phyloP scores from a whole-genome alignment of 495 filamentous ascomycete species.

The Rhizodiscina lignyota region DNA sequence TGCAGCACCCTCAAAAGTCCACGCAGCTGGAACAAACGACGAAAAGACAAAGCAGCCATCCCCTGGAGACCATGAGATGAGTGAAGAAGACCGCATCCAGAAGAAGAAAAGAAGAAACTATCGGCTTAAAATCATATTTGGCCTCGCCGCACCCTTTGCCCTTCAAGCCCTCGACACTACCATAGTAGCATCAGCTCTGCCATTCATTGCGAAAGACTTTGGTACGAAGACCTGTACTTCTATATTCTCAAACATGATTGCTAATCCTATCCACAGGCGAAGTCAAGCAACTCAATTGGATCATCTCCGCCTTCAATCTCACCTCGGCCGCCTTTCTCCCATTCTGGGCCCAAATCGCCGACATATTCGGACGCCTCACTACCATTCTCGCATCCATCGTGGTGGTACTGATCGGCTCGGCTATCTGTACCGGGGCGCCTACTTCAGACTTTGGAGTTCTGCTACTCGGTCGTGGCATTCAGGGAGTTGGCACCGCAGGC shows the following conservation, averaged over 20 bases:
- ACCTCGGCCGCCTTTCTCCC: conserved; percentile 45
- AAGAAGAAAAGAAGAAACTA: no score
- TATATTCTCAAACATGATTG: no score
- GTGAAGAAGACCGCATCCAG: no score
- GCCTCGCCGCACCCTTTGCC: no score
- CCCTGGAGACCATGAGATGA: no score
- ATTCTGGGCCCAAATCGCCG: conserved; percentile 40
- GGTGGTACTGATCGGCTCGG: conserved; percentile 32
- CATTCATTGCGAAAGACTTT: conserved; percentile 42
- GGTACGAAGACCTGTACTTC: no score
- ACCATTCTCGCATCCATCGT: conserved; percentile 29
- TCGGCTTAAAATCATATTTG: no score
- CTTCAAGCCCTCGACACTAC: conserved; percentile 33
- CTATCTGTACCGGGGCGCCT: conserved; percentile 34
- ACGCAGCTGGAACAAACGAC: no score
- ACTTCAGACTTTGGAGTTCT: conserved; percentile 39
- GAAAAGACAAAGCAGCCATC: no score
- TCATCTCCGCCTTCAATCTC: conserved; percentile 43
- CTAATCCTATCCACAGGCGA: no score
- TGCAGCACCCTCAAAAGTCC: no score
- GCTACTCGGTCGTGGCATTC: conserved; percentile 38
- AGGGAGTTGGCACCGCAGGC: conserved; percentile 38
- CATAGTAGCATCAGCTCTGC: conserved; percentile 40
- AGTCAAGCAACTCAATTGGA: conserved; percentile 39
- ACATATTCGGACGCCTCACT: conserved; percentile 39